Evolutionary conservation across 495 filamentous ascomycete species (phyloP).

Genomic region (Xylaria intraflava): DNA sequence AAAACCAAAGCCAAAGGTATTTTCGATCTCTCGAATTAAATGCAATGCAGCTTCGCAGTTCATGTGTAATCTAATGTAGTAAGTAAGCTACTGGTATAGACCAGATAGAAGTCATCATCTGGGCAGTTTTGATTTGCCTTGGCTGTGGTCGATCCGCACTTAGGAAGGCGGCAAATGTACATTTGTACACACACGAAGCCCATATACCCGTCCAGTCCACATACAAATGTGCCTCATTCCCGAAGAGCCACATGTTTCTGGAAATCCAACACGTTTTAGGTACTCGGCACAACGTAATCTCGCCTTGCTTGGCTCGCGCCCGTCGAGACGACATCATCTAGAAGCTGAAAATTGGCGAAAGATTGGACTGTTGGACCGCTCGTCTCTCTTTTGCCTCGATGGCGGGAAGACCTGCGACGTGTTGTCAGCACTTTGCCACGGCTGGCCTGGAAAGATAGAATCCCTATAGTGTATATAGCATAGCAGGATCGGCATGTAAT

Average conservation of each 20-base stretch:
- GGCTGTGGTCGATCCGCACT: too few relatives aligned
- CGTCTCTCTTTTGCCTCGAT: conserved; percentile 23
- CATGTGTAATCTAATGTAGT: too few relatives aligned
- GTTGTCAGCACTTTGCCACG: not conserved
- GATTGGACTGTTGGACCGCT: not conserved
- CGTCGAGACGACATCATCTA: not conserved
- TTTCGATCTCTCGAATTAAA: too few relatives aligned
- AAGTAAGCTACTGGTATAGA: too few relatives aligned
- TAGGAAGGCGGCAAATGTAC: too few relatives aligned
- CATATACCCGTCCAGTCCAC: conserved; percentile 6
- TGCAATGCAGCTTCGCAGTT: too few relatives aligned
- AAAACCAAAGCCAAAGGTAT: too few relatives aligned
- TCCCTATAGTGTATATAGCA: not conserved
- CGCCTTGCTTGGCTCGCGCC: not conserved
- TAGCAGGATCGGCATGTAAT: not conserved
- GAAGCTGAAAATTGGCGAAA: not conserved
- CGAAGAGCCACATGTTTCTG: conserved; percentile 15
- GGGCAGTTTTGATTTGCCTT: too few relatives aligned
- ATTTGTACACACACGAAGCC: conserved; percentile 1
- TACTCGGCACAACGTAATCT: not conserved
- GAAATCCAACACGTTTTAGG: not conserved
- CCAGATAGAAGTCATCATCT: too few relatives aligned
- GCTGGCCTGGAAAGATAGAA: not conserved
- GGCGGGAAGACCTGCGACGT: conserved; percentile 44
- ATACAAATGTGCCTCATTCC: not conserved